These are phyloP conservation scores for Entophlyctis helioformis DNA, from an alignment of 192 early-diverging fungal species.

Conservation along the genomic window DNA sequence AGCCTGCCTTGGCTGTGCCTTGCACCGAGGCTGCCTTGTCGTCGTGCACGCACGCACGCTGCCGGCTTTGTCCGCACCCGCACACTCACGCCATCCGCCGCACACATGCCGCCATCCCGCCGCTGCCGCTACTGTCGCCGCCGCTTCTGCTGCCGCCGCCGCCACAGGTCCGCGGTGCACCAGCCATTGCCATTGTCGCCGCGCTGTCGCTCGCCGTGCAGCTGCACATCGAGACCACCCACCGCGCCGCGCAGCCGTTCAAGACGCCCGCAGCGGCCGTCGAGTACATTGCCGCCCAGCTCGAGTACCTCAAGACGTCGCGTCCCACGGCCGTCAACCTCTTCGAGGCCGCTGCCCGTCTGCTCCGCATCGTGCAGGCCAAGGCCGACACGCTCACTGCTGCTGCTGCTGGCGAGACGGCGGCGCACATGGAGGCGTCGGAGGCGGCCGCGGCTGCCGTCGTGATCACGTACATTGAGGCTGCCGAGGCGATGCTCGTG, in stretches of 20 bases:
- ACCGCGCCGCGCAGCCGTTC: conserved; percentile 2
- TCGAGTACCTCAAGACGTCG: conserved; percentile 70
- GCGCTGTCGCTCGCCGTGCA: conserved; percentile 83
- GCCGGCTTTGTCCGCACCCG: neutral
- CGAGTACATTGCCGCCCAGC: conserved; percentile 38
- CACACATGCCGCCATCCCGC: too few species aligned
- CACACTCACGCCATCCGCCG: too few species aligned
- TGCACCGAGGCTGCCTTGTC: too few species aligned
- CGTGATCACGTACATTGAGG: conserved; percentile 48
- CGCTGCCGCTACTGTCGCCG: too few species aligned
- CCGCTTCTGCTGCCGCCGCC: too few species aligned
- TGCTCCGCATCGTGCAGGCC: conserved; percentile 6
- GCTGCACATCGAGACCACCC: conserved; percentile 19
- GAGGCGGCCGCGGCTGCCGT: conserved; percentile 25
- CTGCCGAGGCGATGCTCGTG: conserved; percentile 73
- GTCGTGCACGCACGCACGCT: neutral
- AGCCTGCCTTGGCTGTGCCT: too few species aligned
- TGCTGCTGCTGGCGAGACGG: conserved; percentile 4
- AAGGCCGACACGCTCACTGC: neutral
- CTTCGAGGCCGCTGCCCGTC: conserved; percentile 65
- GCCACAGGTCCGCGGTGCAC: too few species aligned
- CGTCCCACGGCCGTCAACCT: conserved; percentile 95
- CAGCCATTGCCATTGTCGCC: conserved; percentile 95
- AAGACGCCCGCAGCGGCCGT: conserved; percentile 24
- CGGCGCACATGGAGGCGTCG: too few species aligned